phyloP scores from a whole-genome alignment of 768 basidiomycete species.

The Pseudohyphozyma bogoriensis region DNA sequence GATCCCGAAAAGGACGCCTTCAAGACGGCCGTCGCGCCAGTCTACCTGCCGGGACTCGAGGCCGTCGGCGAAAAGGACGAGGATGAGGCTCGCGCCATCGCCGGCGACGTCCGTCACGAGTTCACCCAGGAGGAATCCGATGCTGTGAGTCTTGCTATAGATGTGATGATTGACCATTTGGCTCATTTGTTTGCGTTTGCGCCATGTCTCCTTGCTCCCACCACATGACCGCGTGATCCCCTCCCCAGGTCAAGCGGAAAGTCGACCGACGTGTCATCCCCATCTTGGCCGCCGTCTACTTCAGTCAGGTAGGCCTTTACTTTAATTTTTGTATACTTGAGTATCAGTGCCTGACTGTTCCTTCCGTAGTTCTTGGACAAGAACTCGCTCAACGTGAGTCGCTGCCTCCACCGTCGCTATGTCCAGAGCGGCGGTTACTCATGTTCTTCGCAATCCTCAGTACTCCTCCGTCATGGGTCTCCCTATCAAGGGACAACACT shows the following conservation, averaged over 20 bases:
- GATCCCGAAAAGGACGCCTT: too few relatives aligned
- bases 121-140: conserved; percentile 16
- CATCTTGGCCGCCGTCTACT: conserved; percentile 10
- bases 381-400: conserved; percentile 52
- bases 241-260: conserved; percentile 11
- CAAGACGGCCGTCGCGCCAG: too few relatives aligned
- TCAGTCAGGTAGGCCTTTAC: background rate
- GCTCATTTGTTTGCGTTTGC: too few relatives aligned
- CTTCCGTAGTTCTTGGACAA: conserved; percentile 55
- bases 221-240: background rate
- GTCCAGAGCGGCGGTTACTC: background rate
- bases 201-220: background rate
- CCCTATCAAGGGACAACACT: conserved; percentile 46
- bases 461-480: conserved; percentile 52
- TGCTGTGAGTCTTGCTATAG: too few relatives aligned
- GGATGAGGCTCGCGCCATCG: conserved; percentile 15
- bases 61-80: conserved; percentile 8
- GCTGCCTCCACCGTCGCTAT: background rate
- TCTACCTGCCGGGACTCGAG: too few relatives aligned
- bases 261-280: conserved; percentile 15
- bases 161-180: too few relatives aligned
- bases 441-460: background rate
- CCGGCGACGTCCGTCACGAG: background rate
- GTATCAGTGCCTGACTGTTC: background rate
- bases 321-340: too few relatives aligned